Base-by-base conservation (phyloP, 192 early-diverging fungal genomes). In the Rhizophagus clarus region DNA sequence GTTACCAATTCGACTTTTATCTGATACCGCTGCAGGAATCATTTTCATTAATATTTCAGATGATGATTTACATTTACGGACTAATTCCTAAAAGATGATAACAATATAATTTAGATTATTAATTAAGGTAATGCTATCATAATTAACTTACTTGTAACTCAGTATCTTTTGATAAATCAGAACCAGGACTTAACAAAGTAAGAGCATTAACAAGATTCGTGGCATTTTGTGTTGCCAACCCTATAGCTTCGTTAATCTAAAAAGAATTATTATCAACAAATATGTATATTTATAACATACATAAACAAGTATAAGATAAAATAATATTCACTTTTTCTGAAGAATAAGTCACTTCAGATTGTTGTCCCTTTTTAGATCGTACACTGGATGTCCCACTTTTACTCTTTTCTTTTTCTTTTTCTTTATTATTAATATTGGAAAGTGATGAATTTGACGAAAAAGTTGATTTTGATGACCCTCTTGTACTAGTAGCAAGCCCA, bases 231-330 rank as follows among this genome's bases (percentile, higher is more conserved):
- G 31, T 40, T 40, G 74, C 74, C 31, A 61, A 37, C 22, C 74
- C 74, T 61, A 75, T 75, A 34, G 60, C 51, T 61, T 75, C 28
- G 31, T 75, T 75, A 62, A 75, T 20, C 74, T 75, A 31, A 61
- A 75, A 31, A 61, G 20, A n/a, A 61, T 31, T 61, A 34, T 32
- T 20, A 10, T 37, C 8, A 26, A 28, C 28, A 10, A 64, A 64
- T 26, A 22, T 28, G 3, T 24, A 45, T 51, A 47, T 24, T 6
- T 45, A 22, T 12, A 28, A 45, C 51, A 49, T 9, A 31, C 12
- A 49, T 49, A 31, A 31, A 15, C n/a, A 56, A 2, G 15, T 49
- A 10, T 37, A 15, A 22, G 42, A 42, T 2, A 24, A 69, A 74
- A 20, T 20, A 74, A 74, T 11, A 61, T 37, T 49, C 3, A 75